Percentiles rank a stretch among this genome's conserved stretches.
These are phyloP conservation scores for Pestalotiopsis sp. DNA, from an alignment of 2,329 filamentous ascomycete species.

Conservation along the genomic window DNA sequence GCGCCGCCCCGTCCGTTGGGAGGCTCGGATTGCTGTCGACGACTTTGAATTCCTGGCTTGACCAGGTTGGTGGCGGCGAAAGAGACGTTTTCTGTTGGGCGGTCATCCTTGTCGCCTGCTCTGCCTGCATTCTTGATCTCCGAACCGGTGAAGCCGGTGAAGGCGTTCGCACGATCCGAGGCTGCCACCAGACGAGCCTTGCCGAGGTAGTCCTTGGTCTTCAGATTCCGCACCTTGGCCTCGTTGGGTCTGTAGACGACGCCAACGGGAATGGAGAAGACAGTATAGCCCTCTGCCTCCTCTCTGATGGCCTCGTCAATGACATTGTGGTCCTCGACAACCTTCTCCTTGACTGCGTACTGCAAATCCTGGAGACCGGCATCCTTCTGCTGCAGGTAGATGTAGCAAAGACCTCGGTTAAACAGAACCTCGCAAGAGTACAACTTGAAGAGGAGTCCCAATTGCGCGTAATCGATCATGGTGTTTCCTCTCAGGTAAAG, in stretches of 20 bases:
- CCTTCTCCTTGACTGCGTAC: slow-evolving; percentile 93
- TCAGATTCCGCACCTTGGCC: slow-evolving; percentile 96
- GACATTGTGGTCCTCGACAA: slow-evolving; percentile 93
- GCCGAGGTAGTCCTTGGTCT: slow-evolving; percentile 96
- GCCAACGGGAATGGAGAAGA: slow-evolving; percentile 96
- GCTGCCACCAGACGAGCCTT: slow-evolving; percentile 93
- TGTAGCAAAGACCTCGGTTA: slow-evolving; percentile 95
- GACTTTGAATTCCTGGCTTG: slow-evolving; percentile 78
- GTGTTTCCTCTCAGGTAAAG: slow-evolving; percentile 94
- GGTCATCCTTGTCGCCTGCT: slow-evolving; percentile 70
- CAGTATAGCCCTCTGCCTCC: slow-evolving; percentile 94
- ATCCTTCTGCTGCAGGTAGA: slow-evolving; percentile 91
- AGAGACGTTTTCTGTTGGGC: slow-evolving; percentile 81
- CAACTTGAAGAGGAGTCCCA: slow-evolving; percentile 93
- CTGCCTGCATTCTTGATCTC: slow-evolving; percentile 74
- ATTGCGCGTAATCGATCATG: slow-evolving; percentile 95
- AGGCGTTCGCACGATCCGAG: slow-evolving; percentile 78
- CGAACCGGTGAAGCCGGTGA: slow-evolving; percentile 78
- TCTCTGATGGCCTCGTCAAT: slow-evolving; percentile 97
- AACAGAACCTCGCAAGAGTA: slow-evolving; percentile 98
- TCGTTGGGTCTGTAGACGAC: slow-evolving; percentile 95
- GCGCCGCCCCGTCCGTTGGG: slow-evolving; percentile 81
- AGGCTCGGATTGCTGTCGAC: slow-evolving; percentile 84
- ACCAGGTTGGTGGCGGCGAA: slow-evolving; percentile 93
- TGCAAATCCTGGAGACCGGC: slow-evolving; percentile 88